Evolutionary conservation across 805 yeast species (phyloP).

Genomic region (Starmerella sp.): DNA sequence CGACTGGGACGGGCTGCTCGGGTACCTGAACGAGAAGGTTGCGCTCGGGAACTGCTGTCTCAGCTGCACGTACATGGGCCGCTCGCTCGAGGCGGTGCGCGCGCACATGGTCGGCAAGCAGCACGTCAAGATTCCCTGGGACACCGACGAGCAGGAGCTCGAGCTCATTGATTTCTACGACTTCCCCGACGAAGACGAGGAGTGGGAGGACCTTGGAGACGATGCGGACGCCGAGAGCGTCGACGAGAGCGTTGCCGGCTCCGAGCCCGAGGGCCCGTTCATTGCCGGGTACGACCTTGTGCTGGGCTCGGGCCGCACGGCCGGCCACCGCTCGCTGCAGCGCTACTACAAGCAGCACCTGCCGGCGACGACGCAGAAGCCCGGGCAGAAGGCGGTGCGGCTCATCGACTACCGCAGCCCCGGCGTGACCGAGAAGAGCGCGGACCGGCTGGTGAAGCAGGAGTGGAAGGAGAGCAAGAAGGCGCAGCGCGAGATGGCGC

Average conservation of each 20-base stretch:
- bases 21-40: slow-evolving; percentile 66
- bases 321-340: slow-evolving; percentile 71
- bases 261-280: slow-evolving; percentile 35
- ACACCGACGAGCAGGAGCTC: slow-evolving; percentile 61
- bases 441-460: slow-evolving; percentile 40
- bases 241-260: slow-evolving; percentile 16
- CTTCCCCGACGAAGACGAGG: slow-evolving; percentile 50
- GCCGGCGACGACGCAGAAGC: slow-evolving; percentile 41
- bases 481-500: slow-evolving; percentile 34
- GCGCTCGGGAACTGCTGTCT: slow-evolving; percentile 77
- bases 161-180: slow-evolving; percentile 77
- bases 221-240: slow-evolving; percentile 24
- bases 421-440: slow-evolving; percentile 24
- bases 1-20: slow-evolving; percentile 61
- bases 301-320: slow-evolving; percentile 58
- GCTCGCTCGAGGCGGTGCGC: slow-evolving; percentile 69
- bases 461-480: slow-evolving; percentile 49
- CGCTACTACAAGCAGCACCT: slow-evolving; percentile 61
- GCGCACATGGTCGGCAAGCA: slow-evolving; percentile 79
- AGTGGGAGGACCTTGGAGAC: slow-evolving; percentile 30
- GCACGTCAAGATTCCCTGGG: slow-evolving; percentile 85
- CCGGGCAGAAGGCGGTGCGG: slow-evolving; percentile 50
- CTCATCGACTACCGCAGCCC: slow-evolving; percentile 58
- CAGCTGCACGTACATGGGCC: slow-evolving; percentile 76
- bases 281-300: slow-evolving; percentile 53